These are phyloP conservation scores for Peronospora destructor DNA, from an alignment of 352 stramenopile genomes.

Conservation along the genomic window DNA sequence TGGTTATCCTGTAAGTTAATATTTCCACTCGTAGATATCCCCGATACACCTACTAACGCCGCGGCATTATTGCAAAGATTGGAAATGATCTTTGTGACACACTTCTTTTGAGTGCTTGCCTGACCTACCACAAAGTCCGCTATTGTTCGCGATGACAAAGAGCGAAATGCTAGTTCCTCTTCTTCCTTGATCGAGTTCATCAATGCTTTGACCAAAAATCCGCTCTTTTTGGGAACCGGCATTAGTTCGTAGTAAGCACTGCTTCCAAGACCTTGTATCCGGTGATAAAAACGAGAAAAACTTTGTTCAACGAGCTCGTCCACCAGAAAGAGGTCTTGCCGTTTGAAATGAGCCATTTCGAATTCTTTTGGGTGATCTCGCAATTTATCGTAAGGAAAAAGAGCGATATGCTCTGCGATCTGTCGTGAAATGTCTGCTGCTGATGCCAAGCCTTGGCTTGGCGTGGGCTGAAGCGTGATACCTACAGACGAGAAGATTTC, in stretches of 20 bases:
- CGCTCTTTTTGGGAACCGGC: slow-evolving; percentile 53
- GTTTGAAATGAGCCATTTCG: slow-evolving; percentile 67
- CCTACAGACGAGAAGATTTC: slow-evolving; percentile 39
- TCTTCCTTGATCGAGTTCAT: slow-evolving; percentile 79
- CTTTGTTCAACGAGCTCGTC: slow-evolving; percentile 62
- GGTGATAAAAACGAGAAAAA: slow-evolving; percentile 42
- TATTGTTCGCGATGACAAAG: slow-evolving; percentile 42
- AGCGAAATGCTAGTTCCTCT: slow-evolving; percentile 35
- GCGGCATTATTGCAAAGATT: slow-evolving; percentile 69
- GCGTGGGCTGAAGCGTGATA: slow-evolving; percentile 21
- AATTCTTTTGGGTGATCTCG: slow-evolving; percentile 30
- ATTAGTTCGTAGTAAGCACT: slow-evolving; percentile 50
- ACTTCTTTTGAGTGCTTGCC: slow-evolving; percentile 49
- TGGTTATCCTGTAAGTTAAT: slow-evolving; percentile 5
- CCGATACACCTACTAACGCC: slow-evolving; percentile 28
- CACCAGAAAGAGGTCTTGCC: slow-evolving; percentile 74
- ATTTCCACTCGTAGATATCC: slow-evolving; percentile 5
- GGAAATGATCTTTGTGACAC: slow-evolving; percentile 65
- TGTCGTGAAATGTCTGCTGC: slow-evolving; percentile 44
- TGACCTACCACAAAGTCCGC: slow-evolving; percentile 55
- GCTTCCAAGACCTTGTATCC: slow-evolving; percentile 59
- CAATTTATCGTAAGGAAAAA: slow-evolving; percentile 47
- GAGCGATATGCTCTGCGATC: slow-evolving; percentile 54
- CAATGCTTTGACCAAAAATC: slow-evolving; percentile 68
- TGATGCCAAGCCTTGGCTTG: slow-evolving; percentile 11